Base-by-base conservation (phyloP, 2,329 filamentous ascomycete species). In the Escovopsis sp. region DNA sequence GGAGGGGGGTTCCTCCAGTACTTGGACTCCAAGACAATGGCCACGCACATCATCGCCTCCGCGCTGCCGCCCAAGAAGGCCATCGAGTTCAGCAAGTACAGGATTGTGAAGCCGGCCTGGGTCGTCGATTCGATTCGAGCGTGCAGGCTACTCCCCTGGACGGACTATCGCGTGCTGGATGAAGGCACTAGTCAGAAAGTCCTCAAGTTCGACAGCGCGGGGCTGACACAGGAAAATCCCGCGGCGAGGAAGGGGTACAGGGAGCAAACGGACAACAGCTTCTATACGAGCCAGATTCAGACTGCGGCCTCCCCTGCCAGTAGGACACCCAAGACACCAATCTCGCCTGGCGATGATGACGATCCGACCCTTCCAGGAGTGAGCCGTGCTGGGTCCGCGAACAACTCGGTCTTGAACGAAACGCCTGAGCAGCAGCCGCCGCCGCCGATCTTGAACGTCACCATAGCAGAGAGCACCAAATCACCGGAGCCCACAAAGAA, bases 1-100 rank as follows among this genome's bases (percentile, higher is more conserved):
- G 91, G 91, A n/a, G 93, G 88, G 29, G 84, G 83, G 0, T 96
- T 94, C 51, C 72, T 95, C 46, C 91, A 98, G 58, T 96, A 96
- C 53, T 67, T 98, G 10, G 88, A 95, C 59, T 83, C 80, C 32
- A 98, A 98, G 65, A 96, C 89, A 1, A 81, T 83, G 57, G 89
- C 87, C 0, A 98, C 93, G 1, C 89, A 98, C 57, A 94, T 98
- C 50, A 87, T 98, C 51, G 88, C 89, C 4, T 89, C 86, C 40
- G 81, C 76, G 41, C 66, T 98, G 16, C 91, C 91, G 0, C 88
- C 86, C 0, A 96, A 95, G 64, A 98, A 98, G 61, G 78, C 78
- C 25, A 76, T 89, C 41, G 91, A 98, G 49, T 95, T 94, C 55
- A 74, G 70, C 41, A 78, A 76, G 48, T 95, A 96, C 59, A 78